phyloP scores from a whole-genome alignment of 2,329 filamentous ascomycete species.

The Bertia moriformis region DNA sequence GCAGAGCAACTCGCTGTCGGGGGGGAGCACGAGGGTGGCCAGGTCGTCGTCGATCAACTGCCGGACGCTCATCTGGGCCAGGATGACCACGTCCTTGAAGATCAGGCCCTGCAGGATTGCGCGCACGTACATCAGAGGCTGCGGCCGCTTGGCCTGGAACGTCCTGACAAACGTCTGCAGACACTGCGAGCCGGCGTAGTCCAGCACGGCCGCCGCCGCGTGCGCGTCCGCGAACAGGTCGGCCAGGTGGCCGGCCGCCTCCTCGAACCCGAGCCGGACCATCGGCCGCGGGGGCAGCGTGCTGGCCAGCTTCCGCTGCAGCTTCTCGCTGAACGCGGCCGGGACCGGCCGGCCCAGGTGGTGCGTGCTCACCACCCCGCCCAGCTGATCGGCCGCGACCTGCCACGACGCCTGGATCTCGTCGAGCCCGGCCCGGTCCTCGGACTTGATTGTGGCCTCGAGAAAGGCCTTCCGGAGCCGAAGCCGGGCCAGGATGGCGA shows the following conservation, averaged over 20 bases:
- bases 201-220: slow-evolving; percentile 52
- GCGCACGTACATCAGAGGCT: slow-evolving; percentile 71
- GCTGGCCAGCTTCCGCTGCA: slow-evolving; percentile 82
- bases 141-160: slow-evolving; percentile 66
- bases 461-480: slow-evolving; percentile 52
- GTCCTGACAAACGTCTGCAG: slow-evolving; percentile 60
- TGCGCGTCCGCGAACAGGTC: slow-evolving; percentile 59
- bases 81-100: slow-evolving; percentile 56
- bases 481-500: slow-evolving; percentile 19
- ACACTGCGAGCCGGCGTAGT: slow-evolving; percentile 54
- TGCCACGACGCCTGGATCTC: slow-evolving; percentile 27
- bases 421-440: slow-evolving; percentile 35
- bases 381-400: slow-evolving; percentile 26
- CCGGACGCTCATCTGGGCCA: slow-evolving; percentile 55
- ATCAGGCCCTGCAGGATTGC: slow-evolving; percentile 66
- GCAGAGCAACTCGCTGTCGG: slow-evolving; percentile 29
- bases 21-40: slow-evolving; percentile 60
- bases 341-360: slow-evolving; percentile 49
- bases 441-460: slow-evolving; percentile 30
- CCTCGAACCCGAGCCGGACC: slow-evolving; percentile 59
- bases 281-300: slow-evolving; percentile 88
- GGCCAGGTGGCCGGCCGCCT: slow-evolving; percentile 56
- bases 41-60: slow-evolving; percentile 72
- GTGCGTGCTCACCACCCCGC: slow-evolving; percentile 42
- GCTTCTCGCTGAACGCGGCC: slow-evolving; percentile 72